Percentiles rank a stretch among this genome's conserved stretches.
These are phyloP conservation scores for Leersia perrieri DNA, from an alignment of 176 grass and related monocot species.

Conservation along the genomic window DNA sequence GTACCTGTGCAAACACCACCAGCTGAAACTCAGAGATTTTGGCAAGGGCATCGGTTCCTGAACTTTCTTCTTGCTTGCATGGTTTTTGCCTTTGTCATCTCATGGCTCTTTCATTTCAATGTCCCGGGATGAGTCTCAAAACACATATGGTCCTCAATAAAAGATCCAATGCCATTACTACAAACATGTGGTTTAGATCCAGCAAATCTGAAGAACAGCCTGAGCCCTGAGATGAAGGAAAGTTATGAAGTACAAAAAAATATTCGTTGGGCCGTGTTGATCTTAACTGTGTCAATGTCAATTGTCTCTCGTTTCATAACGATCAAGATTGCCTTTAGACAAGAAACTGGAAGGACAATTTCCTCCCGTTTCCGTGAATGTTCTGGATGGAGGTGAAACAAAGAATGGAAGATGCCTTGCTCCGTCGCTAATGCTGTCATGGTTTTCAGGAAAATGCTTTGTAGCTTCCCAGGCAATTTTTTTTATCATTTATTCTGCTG, in stretches of 20 bases:
- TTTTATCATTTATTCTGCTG: conserved; percentile 1
- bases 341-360: conserved; percentile 8
- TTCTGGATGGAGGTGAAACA: conserved; percentile 18
- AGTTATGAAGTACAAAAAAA: conserved; percentile 24
- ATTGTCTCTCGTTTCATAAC: conserved; percentile 15
- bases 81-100: conserved; percentile 91
- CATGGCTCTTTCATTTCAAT: conserved; percentile 98
- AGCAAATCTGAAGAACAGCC: conserved; percentile 37
- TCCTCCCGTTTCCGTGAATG: neutral
- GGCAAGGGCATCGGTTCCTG: conserved; percentile 90
- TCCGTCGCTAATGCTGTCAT: neutral
- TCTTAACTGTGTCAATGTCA: conserved; percentile 22
- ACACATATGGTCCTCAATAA: conserved; percentile 34
- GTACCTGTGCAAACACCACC: conserved; percentile 24
- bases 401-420: neutral
- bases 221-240: conserved; percentile 17
- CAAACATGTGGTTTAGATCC: conserved; percentile 36
- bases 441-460: neutral
- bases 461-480: conserved; percentile 1
- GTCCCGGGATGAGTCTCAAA: conserved; percentile 52
- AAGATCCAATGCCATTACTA: conserved; percentile 28
- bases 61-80: conserved; percentile 97
- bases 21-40: conserved; percentile 67
- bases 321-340: neutral
- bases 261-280: conserved; percentile 1